Conservation (phyloP, 2,329 filamentous ascomycete genomes). For the Thyridium curvatum region DNA sequence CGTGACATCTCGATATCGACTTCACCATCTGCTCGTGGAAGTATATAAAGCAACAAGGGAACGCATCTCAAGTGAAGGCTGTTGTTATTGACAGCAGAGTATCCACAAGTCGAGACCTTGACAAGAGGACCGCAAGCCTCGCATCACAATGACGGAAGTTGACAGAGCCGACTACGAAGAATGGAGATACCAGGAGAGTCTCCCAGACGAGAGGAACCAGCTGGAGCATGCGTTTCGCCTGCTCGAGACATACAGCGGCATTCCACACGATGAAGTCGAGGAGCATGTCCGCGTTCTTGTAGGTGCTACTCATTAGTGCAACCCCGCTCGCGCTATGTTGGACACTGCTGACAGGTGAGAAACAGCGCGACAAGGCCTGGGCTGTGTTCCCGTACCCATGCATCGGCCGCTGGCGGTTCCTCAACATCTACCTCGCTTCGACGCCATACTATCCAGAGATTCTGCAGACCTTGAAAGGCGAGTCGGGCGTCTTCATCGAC, state of each 20-base stretch:
- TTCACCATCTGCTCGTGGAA: no score
- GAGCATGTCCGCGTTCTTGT: conserved; percentile 12
- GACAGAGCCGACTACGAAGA: not conserved
- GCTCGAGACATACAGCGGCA: conserved; percentile 14
- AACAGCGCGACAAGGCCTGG: conserved; percentile 27
- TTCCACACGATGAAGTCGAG: conserved; percentile 13
- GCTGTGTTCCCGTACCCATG: conserved; percentile 28
- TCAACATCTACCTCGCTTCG: conserved; percentile 24
- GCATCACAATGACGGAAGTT: no score
- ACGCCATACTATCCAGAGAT: conserved; percentile 21
- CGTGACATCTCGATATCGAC: no score
- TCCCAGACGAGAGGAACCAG: conserved; percentile 7
- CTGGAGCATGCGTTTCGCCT: conserved; percentile 11
- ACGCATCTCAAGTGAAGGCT: no score
- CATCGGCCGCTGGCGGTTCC: conserved; percentile 31
- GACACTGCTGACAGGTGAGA: not conserved
- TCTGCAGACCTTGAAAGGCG: conserved; percentile 17
- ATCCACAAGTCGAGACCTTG: no score
- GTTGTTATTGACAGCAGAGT: no score
- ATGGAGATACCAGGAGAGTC: conserved; percentile 5
- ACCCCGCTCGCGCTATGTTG: not conserved
- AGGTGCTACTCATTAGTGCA: not conserved
- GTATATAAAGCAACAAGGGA: no score
- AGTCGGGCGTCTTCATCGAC: conserved; percentile 22
- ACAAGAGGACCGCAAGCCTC: no score